These are phyloP conservation scores for Saccharum hybrid DNA, from an alignment of 202 grass and related monocot genomes.

Conservation along the genomic window DNA sequence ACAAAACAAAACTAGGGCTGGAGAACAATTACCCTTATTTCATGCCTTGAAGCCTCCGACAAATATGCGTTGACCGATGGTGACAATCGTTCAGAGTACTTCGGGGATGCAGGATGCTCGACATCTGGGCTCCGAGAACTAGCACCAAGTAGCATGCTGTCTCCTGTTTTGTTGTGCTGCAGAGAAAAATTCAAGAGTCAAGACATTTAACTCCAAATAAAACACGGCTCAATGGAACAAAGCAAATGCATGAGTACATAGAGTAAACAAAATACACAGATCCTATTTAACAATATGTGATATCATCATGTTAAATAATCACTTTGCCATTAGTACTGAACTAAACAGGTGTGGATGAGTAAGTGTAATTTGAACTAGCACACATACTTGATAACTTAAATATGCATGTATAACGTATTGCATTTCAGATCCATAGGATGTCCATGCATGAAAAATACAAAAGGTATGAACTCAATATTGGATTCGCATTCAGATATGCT, in stretches of 20 bases:
- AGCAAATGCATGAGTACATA: slow-evolving; percentile 15
- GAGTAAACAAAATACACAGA: slow-evolving; percentile 1
- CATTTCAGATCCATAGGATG: background rate
- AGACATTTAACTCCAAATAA: slow-evolving; percentile 39
- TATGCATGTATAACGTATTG: background rate
- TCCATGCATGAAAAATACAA: slow-evolving; percentile 29
- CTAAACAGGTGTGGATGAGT: background rate
- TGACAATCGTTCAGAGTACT: slow-evolving; percentile 96
- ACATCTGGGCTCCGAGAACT: slow-evolving; percentile 90
- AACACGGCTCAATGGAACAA: slow-evolving; percentile 24
- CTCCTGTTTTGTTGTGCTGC: slow-evolving; percentile 89
- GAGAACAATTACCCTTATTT: slow-evolving; percentile 80
- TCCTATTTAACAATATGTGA: slow-evolving; percentile 11
- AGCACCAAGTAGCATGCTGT: slow-evolving; percentile 85
- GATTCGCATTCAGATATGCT: slow-evolving; percentile 35
- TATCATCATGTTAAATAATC: slow-evolving; percentile 21
- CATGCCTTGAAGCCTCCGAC: slow-evolving; percentile 96
- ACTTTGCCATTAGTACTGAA: slow-evolving; percentile 17
- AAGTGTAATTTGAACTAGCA: slow-evolving; percentile 17
- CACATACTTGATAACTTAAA: slow-evolving; percentile 17
- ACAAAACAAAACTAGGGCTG: slow-evolving; percentile 8
- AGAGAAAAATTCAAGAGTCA: slow-evolving; percentile 44
- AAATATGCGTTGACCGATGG: slow-evolving; percentile 89
- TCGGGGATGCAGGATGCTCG: slow-evolving; percentile 80
- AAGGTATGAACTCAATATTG: slow-evolving; percentile 16